Conservation (phyloP, 768 basidiomycete species). For the Leccinum arenicola region DNA sequence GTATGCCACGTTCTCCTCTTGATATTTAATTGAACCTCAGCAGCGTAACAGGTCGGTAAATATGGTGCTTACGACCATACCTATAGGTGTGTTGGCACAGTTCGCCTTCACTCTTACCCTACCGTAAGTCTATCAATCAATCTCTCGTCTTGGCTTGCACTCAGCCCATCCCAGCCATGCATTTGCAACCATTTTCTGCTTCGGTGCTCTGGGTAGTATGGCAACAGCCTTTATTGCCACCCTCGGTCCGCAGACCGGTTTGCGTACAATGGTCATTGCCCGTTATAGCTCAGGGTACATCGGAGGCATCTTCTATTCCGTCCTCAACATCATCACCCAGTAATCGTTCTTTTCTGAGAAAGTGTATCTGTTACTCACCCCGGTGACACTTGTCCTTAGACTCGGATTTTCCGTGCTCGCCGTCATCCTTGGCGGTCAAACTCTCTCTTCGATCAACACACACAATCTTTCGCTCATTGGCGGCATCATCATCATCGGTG, state of each 20-base stretch:
- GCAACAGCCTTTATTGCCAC: conserved; percentile 51
- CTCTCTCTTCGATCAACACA: conserved; percentile 44
- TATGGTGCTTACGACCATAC: conserved; percentile 45
- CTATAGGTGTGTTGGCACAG: conserved; percentile 49
- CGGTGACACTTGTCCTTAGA: conserved; percentile 18
- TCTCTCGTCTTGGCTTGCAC: background rate
- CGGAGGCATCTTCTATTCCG: conserved; percentile 47
- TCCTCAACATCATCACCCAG: conserved; percentile 54
- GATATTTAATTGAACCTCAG: background rate
- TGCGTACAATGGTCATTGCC: conserved; percentile 53
- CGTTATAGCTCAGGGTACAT: conserved; percentile 49
- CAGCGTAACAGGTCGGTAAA: conserved; percentile 41
- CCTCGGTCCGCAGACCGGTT: conserved; percentile 50
- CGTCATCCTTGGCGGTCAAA: conserved; percentile 55
- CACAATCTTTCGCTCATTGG: conserved; percentile 44
- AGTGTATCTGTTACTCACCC: background rate
- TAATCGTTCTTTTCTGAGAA: conserved; percentile 12
- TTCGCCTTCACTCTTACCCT: conserved; percentile 48
- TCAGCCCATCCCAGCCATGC: conserved; percentile 33
- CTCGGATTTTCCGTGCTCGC: conserved; percentile 47
- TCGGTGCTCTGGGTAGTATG: conserved; percentile 41
- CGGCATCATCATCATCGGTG: conserved; percentile 46
- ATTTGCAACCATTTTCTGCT: conserved; percentile 44
- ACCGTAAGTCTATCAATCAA: conserved; percentile 29
- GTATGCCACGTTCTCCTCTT: conserved; percentile 17